Base-by-base conservation (phyloP, 2,329 filamentous ascomycete species). In the Acephala macrosclerotiorum region DNA sequence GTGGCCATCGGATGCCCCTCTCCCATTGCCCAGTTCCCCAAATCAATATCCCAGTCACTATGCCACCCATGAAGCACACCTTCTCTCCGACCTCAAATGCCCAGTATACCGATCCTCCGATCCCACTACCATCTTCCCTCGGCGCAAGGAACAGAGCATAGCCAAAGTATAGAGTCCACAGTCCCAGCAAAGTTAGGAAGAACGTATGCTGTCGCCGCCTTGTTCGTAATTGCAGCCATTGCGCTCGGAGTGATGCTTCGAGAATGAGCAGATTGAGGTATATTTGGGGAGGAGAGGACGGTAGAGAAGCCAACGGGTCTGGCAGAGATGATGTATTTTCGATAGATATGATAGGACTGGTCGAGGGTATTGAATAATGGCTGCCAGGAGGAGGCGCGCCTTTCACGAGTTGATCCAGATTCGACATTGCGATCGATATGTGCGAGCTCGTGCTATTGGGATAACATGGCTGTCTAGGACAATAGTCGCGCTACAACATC, bases 11-110 rank as follows among this genome's bases (percentile, higher is more conserved):
- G 63, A 99, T 91, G 36, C 96, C 96, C 63, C 95, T 88, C 75
- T 98, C 95, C 92, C 95, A 99, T 78, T 97, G 94, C 33, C 96
- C 96, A 0, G 95, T 97, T 18, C 89, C 94, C 93, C 94, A 97
- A 71, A 98, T 90, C 40, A 99, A 83, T 51, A 94, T 85, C 40
- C 88, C 91, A 0, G 94, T 97, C 66, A 97, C 90, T 66, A 97
- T 86, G 56, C 96, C 96, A 26, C 93, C 94, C 79, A 97, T 92
- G 75, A 97, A 91, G 74, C 92, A 95, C 61, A 99, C 88, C 78
- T 96, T 96, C 80, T 98, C 93, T 8, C 87, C 87, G 77, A 92
- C 92, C 75, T 98, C 95, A 3, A 98, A 87, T 33, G 96, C 90
- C 95, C 95, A 98, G 84, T 99, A 99, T 61, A 97, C 93, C 16